Base-by-base conservation (phyloP, 192 early-diverging fungal genomes). In the Coemansia sp. region DNA sequence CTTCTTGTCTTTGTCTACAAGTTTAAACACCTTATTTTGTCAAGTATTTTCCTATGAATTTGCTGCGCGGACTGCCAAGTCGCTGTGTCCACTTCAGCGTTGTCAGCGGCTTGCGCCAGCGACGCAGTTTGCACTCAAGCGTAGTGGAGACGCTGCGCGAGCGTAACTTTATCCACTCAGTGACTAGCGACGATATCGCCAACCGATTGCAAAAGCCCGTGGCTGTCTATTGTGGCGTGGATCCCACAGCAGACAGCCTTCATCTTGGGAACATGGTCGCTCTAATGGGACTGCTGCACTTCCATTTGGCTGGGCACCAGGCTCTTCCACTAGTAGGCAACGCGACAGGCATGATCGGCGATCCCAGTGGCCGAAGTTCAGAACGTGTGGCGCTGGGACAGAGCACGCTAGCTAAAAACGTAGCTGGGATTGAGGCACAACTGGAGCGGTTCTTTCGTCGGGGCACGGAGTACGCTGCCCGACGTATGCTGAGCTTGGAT, bases 291-390 rank as follows among this genome's bases (percentile, higher is more conserved):
- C 78, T 96, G 41, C 82, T 97, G 21, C 94, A 96, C 77, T 97
- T 97, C 65, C 89, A 93, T 44, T 77, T 91, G 42, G 85, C 76
- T 23, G 95, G 94, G 0, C 96, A 98, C 76, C 84, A 87, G 65
- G 86, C 89, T 41, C 89, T 95, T 36, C 90, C 91, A 31, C 84
- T 98, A 74, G 93, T 97, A 0, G 95, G 95, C 17, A 94, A 93
- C 14, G 96, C 96, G 7, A 98, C 96, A 1, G 96, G 94, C 0
- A 74, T 86, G 14, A 96, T 98, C 57, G 96, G 96, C 14, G 96
- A 98, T 72, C 96, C 96, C 4, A 92, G 90, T 17, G 96, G 96
- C 5, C 89, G 90, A 48, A 87, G 85, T 44, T 89, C 91, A 0
- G 96, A 98, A 67, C 89, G 96, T 5, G 73, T 76, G 19, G 90